Conservation (phyloP, 768 basidiomycete genomes). For the Serpula lacrymans region DNA sequence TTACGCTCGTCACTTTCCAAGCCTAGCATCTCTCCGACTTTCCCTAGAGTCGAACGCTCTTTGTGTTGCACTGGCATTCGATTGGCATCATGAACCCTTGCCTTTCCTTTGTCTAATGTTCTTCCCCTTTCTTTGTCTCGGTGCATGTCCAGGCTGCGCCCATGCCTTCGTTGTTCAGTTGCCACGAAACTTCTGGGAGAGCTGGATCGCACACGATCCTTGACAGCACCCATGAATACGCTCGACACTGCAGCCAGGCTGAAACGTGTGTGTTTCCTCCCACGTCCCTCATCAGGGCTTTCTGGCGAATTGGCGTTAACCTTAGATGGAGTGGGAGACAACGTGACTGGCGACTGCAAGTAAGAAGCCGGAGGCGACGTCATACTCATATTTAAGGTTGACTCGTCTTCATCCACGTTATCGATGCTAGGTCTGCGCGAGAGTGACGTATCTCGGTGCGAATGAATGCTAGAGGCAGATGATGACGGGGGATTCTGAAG, state of each 20-base stretch:
- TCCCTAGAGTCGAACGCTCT: conserved; percentile 33
- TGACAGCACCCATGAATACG: conserved; percentile 42
- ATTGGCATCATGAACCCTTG: neutral
- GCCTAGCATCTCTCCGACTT: conserved; percentile 39
- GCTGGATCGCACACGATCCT: conserved; percentile 43
- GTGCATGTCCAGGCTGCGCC: conserved; percentile 10
- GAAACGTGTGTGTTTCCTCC: conserved; percentile 44
- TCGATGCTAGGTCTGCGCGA: conserved; percentile 42
- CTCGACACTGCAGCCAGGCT: conserved; percentile 51
- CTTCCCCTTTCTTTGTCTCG: conserved; percentile 25
- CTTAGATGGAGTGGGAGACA: too few species aligned
- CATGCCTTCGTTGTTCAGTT: conserved; percentile 6
- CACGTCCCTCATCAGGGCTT: conserved; percentile 23
- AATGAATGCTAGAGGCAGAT: conserved; percentile 8
- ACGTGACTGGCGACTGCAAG: too few species aligned
- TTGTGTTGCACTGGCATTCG: conserved; percentile 16
- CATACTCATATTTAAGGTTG: conserved; percentile 11
- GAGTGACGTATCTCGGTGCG: conserved; percentile 5
- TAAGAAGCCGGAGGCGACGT: neutral
- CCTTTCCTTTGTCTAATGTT: conserved; percentile 27
- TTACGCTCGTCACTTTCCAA: conserved; percentile 37
- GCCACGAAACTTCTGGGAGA: conserved; percentile 32
- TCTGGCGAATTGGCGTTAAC: conserved; percentile 4
- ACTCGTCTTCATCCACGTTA: conserved; percentile 35
- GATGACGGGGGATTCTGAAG: conserved; percentile 24